Base-by-base conservation (phyloP, 495 filamentous ascomycete species). In the Cairneyella variabilis region DNA sequence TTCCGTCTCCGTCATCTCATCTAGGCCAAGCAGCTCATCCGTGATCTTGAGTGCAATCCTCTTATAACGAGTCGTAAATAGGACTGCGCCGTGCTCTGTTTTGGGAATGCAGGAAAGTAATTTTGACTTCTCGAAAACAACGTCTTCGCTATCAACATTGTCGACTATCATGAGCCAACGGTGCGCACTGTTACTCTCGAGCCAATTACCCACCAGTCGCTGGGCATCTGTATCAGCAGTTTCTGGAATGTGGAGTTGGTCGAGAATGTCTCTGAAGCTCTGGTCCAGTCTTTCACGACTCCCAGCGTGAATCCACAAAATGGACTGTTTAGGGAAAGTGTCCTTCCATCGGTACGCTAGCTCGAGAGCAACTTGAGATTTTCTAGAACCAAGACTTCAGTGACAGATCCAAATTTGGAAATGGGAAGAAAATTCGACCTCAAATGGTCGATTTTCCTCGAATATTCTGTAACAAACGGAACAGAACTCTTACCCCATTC, bases 301-400 rank as follows among this genome's bases (percentile, higher is more conserved):
- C 14, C 68, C 53, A 1, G 66, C 71, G 14, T 72, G 65, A 0
- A 77, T 64, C 77, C 74, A 80, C 52, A 78, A 76, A 18, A 80
- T 54, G n/a, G n/a, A n/a, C n/a, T n/a, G n/a, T n/a, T n/a, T n/a
- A n/a, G n/a, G n/a, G n/a, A n/a, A n/a, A n/a, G n/a, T n/a, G n/a
- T n/a, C n/a, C n/a, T n/a, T n/a, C n/a, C n/a, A n/a, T n/a, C n/a
- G n/a, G n/a, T n/a, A n/a, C n/a, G n/a, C n/a, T n/a, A n/a, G n/a
- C n/a, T n/a, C n/a, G n/a, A n/a, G n/a, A n/a, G n/a, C n/a, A n/a
- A n/a, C n/a, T n/a, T n/a, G n/a, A n/a, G n/a, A n/a, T n/a, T n/a
- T n/a, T n/a, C n/a, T n/a, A n/a, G n/a, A n/a, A n/a, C n/a, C n/a
- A n/a, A n/a, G n/a, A n/a, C n/a, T n/a, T n/a, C n/a, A n/a, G n/a